phyloP scores from a whole-genome alignment of 371 early-diverging fungal genomes.

The Mortierella sp. region DNA sequence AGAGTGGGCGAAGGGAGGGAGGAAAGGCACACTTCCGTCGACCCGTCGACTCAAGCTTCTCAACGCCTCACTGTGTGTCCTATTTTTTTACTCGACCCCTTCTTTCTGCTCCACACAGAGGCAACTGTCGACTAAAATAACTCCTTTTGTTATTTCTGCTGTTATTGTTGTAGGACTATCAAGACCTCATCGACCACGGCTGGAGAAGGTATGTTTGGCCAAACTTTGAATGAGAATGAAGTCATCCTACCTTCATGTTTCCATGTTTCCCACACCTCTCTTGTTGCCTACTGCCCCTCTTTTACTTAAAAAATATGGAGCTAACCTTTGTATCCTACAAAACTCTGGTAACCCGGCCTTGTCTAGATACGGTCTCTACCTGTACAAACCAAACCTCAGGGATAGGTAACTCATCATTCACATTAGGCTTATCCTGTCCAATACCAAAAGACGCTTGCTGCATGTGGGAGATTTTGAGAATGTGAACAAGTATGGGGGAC shows the following conservation, averaged over 20 bases:
- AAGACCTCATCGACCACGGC: constrained; percentile 76
- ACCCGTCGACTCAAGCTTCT: not conserved
- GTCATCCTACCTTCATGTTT: not conserved
- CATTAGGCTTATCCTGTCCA: constrained; percentile 7
- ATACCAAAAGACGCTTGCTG: constrained; percentile 9
- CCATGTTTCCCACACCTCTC: not conserved
- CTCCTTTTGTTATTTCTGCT: not conserved
- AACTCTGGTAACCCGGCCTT: not conserved
- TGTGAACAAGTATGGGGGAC: not conserved
- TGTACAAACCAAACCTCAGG: constrained; percentile 73
- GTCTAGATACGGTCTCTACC: constrained; percentile 64
- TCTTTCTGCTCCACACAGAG: not conserved
- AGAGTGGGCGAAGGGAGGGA: not conserved
- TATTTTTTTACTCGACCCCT: not conserved
- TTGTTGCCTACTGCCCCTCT: not conserved
- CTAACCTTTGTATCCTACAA: not conserved
- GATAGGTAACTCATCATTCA: constrained; percentile 39
- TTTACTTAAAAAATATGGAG: not conserved
- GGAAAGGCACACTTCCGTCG: not conserved
- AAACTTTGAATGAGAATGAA: not conserved
- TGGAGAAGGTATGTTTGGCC: constrained; percentile 69
- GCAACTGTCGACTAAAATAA: not conserved
- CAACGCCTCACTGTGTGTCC: not conserved
- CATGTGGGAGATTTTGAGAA: constrained; percentile 22
- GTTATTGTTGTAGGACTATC: constrained; percentile 67